Percentiles rank a stretch among this genome's conserved stretches.
These are phyloP conservation scores for Mycena metata DNA, from an alignment of 768 basidiomycete genomes.

Conservation along the genomic window DNA sequence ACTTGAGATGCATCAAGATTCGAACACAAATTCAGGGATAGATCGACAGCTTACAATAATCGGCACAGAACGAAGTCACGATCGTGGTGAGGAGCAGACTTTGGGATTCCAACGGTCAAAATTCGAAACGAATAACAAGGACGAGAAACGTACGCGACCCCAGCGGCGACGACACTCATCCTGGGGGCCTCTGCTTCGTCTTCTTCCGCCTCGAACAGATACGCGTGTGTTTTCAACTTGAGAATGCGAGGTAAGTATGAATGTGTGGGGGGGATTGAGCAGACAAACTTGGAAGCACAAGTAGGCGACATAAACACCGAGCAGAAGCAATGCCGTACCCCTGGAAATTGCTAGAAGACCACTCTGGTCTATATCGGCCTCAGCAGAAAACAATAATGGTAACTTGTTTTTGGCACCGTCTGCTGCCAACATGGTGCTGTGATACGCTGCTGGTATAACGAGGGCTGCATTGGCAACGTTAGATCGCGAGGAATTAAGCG, in stretches of 20 bases:
- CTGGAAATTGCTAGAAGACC: conserved; percentile 83
- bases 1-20: conserved; percentile 60
- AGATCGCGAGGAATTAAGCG: not conserved
- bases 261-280: not conserved
- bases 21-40: not conserved
- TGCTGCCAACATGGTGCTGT: conserved; percentile 54
- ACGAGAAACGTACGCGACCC: conserved; percentile 58
- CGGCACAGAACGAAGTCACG: conserved; percentile 90
- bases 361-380: conserved; percentile 44
- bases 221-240: conserved; percentile 79
- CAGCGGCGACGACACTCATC: conserved; percentile 83
- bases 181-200: conserved; percentile 58
- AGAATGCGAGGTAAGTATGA: conserved; percentile 22
- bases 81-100: conserved; percentile 83
- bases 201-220: conserved; percentile 66
- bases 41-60: conserved; percentile 70
- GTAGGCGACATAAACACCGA: conserved; percentile 81
- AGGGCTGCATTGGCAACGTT: conserved; percentile 62
- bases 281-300: conserved; percentile 78
- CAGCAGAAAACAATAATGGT: conserved; percentile 13
- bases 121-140: not conserved
- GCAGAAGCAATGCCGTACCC: conserved; percentile 82
- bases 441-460: conserved; percentile 92
- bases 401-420: conserved; percentile 28
- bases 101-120: conserved; percentile 3